These are phyloP conservation scores for Actinidia arguta DNA, from an alignment of 179 eudicot species.

Conservation along the genomic window DNA sequence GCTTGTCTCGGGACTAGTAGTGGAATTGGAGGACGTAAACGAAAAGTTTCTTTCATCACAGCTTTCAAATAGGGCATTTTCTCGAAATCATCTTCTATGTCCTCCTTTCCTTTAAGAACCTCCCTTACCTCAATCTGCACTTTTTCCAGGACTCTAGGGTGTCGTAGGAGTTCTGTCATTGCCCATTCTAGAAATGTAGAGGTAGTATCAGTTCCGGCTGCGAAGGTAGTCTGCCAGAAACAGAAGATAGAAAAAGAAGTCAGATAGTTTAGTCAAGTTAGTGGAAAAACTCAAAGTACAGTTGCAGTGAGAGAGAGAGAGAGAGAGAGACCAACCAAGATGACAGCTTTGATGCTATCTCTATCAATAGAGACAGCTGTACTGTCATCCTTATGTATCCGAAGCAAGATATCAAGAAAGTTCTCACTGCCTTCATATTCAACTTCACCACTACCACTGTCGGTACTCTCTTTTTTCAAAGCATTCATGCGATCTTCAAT, in stretches of 20 bases:
- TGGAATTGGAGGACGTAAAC: neutral
- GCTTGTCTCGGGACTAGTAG: neutral
- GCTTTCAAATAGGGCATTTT: conserved; percentile 1
- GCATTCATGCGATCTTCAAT: conserved; percentile 32
- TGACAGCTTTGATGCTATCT: conserved; percentile 19
- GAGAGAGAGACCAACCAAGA: conserved; percentile 17
- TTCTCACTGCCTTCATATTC: conserved; percentile 18
- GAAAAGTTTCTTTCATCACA: conserved; percentile 6
- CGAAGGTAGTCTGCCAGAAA: neutral
- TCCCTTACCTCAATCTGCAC: neutral
- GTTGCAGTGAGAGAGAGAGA: neutral
- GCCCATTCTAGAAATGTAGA: conserved; percentile 7
- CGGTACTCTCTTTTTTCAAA: neutral
- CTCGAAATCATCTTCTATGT: neutral
- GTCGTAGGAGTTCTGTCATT: neutral
- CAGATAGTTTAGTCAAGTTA: too few relatives aligned
- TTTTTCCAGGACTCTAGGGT: neutral
- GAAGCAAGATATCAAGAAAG: conserved; percentile 29
- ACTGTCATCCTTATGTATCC: neutral
- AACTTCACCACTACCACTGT: neutral
- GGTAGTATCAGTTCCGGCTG: neutral
- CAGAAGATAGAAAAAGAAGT: neutral
- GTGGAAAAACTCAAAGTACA: too few relatives aligned
- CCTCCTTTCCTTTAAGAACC: neutral
- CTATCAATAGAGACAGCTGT: conserved; percentile 12